These are phyloP conservation scores for Trametes sanguinea DNA, from an alignment of 768 basidiomycete species.

Conservation along the genomic window DNA sequence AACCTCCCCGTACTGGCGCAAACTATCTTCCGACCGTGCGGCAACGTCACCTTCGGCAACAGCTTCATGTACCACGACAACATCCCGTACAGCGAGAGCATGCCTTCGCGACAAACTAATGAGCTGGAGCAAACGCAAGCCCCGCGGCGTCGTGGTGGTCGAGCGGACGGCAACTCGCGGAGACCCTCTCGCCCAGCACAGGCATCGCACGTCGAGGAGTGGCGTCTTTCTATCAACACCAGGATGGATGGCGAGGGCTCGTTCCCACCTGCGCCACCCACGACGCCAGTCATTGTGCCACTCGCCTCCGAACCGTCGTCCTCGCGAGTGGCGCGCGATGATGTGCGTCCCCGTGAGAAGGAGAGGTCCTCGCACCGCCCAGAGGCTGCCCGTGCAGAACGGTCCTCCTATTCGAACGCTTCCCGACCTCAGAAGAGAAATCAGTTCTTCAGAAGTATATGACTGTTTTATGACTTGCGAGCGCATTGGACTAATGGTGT, in stretches of 20 bases:
- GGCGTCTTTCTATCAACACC: slow-evolving; percentile 8
- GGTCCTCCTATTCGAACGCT: background rate
- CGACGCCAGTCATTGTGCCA: slow-evolving; percentile 3
- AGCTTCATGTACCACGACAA: background rate
- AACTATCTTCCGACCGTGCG: slow-evolving; percentile 7
- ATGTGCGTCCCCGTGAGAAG: background rate
- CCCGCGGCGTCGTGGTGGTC: background rate
- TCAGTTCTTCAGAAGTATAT: slow-evolving; percentile 22
- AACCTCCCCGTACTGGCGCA: slow-evolving; percentile 2
- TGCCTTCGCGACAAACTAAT: no score
- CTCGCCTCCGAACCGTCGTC: background rate
- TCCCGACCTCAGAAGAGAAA: slow-evolving; percentile 11
- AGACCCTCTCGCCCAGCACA: background rate
- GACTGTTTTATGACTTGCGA: no score
- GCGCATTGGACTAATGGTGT: background rate
- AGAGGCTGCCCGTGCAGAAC: background rate
- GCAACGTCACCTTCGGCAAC: background rate
- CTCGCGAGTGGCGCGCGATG: background rate
- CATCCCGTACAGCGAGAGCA: background rate
- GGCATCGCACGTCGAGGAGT: slow-evolving; percentile 8
- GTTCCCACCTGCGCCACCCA: slow-evolving; percentile 16
- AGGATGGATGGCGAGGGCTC: background rate
- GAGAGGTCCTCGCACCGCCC: background rate
- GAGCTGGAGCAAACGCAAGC: background rate
- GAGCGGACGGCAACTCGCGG: background rate